Percentiles rank a stretch among this genome's conserved stretches.
Evolutionary conservation across 2,329 filamentous ascomycete genomes (phyloP).

Genomic region (Diplocarpon mali): DNA sequence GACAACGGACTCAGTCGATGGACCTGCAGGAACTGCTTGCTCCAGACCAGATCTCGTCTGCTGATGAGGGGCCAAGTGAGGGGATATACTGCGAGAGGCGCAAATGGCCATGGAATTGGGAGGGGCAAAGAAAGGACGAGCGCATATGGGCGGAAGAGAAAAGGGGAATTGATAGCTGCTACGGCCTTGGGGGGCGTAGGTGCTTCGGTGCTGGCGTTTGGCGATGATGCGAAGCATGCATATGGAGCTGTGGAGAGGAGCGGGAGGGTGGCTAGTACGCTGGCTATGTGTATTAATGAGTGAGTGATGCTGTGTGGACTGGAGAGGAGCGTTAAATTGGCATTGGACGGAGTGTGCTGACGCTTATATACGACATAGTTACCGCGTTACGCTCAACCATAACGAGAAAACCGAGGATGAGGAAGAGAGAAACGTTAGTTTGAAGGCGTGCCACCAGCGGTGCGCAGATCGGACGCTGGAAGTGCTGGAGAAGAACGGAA

Average conservation of each 20-base stretch:
- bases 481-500: conserved; percentile 90
- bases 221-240: conserved; percentile 62
- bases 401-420: conserved; percentile 50
- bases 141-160: conserved; percentile 8
- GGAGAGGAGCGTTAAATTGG: not conserved
- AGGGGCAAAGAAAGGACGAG: not conserved
- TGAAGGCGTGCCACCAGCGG: conserved; percentile 81
- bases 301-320: conserved; percentile 33
- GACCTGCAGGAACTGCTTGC: conserved; percentile 23
- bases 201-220: conserved; percentile 37
- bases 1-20: conserved; percentile 8
- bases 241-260: conserved; percentile 68
- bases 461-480: conserved; percentile 80
- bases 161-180: conserved; percentile 12
- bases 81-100: conserved; percentile 5
- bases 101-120: conserved; percentile 5
- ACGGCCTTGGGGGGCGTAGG: conserved; percentile 20
- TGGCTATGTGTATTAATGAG: conserved; percentile 84
- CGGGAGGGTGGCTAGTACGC: conserved; percentile 62
- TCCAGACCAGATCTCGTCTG: conserved; percentile 5
- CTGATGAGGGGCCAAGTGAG: conserved; percentile 2
- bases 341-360: too few relatives aligned
- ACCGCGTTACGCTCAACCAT: conserved; percentile 71
- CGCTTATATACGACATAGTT: conserved; percentile 41
- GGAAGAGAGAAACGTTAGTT: conserved; percentile 51